Evolutionary conservation across 176 grass and related monocot species (phyloP).

Genomic region (Musa beccarii): DNA sequence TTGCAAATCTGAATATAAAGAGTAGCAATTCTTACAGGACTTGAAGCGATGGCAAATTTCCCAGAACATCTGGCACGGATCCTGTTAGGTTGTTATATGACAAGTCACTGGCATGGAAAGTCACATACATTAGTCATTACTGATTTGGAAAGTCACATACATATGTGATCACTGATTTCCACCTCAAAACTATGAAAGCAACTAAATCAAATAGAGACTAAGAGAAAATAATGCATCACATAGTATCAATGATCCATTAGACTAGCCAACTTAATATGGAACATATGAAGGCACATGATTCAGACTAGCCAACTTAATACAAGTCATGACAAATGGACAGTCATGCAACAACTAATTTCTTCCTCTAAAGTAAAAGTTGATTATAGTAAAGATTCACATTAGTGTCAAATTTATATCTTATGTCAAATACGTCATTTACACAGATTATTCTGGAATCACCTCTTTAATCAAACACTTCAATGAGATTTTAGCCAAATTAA

Average conservation of each 20-base stretch:
- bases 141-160: background rate
- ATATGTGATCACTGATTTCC: background rate
- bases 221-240: background rate
- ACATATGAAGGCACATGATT: no score
- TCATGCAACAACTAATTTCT: no score
- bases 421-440: no score
- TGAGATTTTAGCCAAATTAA: no score
- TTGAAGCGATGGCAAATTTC: constrained; percentile 25
- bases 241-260: background rate
- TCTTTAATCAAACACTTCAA: no score
- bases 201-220: background rate
- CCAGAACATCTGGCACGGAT: constrained; percentile 36
- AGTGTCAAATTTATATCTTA: no score
- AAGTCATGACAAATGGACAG: no score
- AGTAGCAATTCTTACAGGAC: constrained; percentile 36
- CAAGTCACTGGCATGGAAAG: constrained; percentile 37
- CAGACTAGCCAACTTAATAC: no score
- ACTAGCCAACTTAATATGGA: no score
- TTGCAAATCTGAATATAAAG: background rate
- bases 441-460: no score
- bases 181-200: background rate
- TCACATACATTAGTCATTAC: background rate
- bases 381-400: no score
- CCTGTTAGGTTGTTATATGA: constrained; percentile 57
- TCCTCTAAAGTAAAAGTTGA: no score